phyloP scores from a whole-genome alignment of 495 filamentous ascomycete species.

The Penicillium paradoxum region DNA sequence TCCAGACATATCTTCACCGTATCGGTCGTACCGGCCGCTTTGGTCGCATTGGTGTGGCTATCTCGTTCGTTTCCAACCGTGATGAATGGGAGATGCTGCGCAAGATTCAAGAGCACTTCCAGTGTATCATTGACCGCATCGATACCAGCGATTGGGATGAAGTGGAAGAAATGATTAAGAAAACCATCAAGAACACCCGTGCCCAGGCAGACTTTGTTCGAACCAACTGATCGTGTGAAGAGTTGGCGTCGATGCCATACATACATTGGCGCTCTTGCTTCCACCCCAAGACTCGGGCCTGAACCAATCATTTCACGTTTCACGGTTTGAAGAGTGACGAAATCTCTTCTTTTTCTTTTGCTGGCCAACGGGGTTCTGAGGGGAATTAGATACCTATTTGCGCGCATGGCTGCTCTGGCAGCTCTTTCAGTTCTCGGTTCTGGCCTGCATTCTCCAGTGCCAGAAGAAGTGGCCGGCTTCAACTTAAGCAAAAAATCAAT shows the following conservation, averaged over 20 bases:
- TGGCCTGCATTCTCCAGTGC: background rate
- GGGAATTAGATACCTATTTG: slow-evolving; percentile 32
- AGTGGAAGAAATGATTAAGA: slow-evolving; percentile 76
- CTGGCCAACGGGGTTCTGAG: slow-evolving; percentile 14
- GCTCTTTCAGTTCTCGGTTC: background rate
- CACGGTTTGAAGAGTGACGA: slow-evolving; percentile 31
- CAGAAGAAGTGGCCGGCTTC: background rate
- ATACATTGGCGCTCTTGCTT: background rate
- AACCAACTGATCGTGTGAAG: slow-evolving; percentile 1
- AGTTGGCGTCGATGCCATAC: background rate
- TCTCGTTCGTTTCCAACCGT: slow-evolving; percentile 81
- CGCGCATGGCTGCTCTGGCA: slow-evolving; percentile 5
- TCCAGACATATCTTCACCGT: slow-evolving; percentile 94
- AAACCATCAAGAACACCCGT: slow-evolving; percentile 74
- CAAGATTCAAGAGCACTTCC: slow-evolving; percentile 70
- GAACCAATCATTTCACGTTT: slow-evolving; percentile 14
- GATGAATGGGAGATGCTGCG: slow-evolving; percentile 70
- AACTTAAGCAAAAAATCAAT: background rate
- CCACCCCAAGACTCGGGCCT: background rate
- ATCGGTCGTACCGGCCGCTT: slow-evolving; percentile 97
- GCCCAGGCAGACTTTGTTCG: slow-evolving; percentile 53
- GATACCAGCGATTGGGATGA: slow-evolving; percentile 75
- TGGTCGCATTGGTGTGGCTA: slow-evolving; percentile 91
- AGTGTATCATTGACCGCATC: slow-evolving; percentile 51
- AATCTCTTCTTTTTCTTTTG: slow-evolving; percentile 14